A percentile compares a stretch with the other conserved stretches of the same genome.
Evolutionary conservation across 768 basidiomycete species (phyloP).

Genomic region (Lactifluus piperatus): DNA sequence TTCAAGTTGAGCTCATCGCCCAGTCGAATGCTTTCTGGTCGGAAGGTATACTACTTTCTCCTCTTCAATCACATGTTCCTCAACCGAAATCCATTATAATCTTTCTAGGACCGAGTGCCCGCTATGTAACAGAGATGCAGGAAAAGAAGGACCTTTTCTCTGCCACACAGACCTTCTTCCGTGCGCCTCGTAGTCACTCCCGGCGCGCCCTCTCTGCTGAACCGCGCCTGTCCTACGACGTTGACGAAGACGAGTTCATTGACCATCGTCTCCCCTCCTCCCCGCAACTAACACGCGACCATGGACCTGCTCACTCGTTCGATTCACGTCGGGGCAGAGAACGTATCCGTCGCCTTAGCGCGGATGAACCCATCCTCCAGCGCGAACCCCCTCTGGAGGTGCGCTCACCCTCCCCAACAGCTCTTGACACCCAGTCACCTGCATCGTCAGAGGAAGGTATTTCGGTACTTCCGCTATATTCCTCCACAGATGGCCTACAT

Average conservation of each 20-base stretch:
- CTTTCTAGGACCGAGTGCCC: constrained; percentile 42
- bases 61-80: constrained; percentile 7
- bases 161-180: constrained; percentile 64
- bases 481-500: neutral
- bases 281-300: neutral
- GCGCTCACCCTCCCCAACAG: constrained; percentile 21
- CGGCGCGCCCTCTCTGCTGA: constrained; percentile 44
- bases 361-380: constrained; percentile 24
- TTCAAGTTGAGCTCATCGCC: constrained; percentile 72
- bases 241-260: constrained; percentile 29
- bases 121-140: constrained; percentile 36
- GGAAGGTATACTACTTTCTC: constrained; percentile 51
- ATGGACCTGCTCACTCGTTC: neutral
- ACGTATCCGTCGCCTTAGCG: constrained; percentile 23
- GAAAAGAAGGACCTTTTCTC: constrained; percentile 75
- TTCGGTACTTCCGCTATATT: neutral
- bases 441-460: constrained; percentile 13
- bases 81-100: constrained; percentile 15
- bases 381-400: constrained; percentile 23
- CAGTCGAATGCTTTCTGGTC: constrained; percentile 69
- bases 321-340: constrained; percentile 11
- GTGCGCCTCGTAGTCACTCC: constrained; percentile 36
- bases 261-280: constrained; percentile 28
- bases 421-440: constrained; percentile 22
- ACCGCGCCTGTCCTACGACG: constrained; percentile 40